Evolutionary conservation across 257 asterid species (phyloP), one percentile per base, ranked within the genome.

Genomic region (Nicotiana tabacum): DNA sequence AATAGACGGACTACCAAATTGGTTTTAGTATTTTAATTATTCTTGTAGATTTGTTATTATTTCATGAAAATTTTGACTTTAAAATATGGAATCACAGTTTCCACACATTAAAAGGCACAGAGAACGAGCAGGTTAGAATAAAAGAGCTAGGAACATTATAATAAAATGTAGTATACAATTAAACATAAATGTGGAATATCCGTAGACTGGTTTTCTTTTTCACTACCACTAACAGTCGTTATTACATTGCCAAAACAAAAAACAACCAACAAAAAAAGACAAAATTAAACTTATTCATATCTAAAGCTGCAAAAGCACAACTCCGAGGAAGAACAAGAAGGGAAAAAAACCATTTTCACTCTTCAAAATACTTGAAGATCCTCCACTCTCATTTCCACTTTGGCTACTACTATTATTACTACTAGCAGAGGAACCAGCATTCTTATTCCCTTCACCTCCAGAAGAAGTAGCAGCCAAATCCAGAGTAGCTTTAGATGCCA

Each of bases 401-500:
- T n/a, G n/a, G 0, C 69, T 82, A 21, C 43, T 27, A 8, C 9
- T 76, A 65, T 32, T 3, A 4, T 27, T 30, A n/a, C 56, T 43
- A 27, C 82, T 12, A 18, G 68, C 13, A 4, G 84, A 80, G 12
- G 37, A n/a, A 5, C 85, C 10, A 5, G 80, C 83, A 39, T 74
- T 3, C 39, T 70, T 2, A 17, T 0, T 18, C 5, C 13, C 12
- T 1, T 66, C 30, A 12, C 17, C 72, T 27, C 9, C 21, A 6
- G 13, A 24, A 1, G 18, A 3, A 39, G 32, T 4, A 18, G 62
- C 3, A 12, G 78, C 9, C 88, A 94, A 85, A 72, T 88, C 89
- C 33, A 94, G 64, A 5, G 77, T 68, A 7, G 89, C 88, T 74
- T 80, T 91, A 3, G 98, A 27, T 18, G 84, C 83, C 87, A 91